Evolutionary conservation across 106 monocot species (phyloP).

Genomic region (Phalaenopsis equestris): DNA sequence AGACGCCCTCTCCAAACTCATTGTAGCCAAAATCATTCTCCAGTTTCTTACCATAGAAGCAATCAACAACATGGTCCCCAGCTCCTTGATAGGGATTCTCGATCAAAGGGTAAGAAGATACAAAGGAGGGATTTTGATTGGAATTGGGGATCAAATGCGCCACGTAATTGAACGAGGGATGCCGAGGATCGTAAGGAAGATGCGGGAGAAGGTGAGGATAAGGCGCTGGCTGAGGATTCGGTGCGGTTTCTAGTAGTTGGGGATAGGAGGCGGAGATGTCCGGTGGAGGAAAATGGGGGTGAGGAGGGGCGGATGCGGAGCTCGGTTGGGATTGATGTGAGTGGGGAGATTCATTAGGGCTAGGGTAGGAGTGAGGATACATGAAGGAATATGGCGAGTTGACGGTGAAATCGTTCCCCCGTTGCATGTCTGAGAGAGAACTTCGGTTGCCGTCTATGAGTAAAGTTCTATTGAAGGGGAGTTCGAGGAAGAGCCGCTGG

Average conservation of each 20-base stretch:
- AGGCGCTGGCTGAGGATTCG: constrained; percentile 15
- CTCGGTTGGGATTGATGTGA: constrained; percentile 22
- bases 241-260: constrained; percentile 22
- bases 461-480: too few relatives aligned
- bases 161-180: constrained; percentile 5
- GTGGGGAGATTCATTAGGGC: constrained; percentile 28
- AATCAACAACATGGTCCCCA: constrained; percentile 8
- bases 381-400: constrained; percentile 14
- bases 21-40: not conserved
- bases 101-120: constrained; percentile 22
- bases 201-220: constrained; percentile 14
- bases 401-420: too few relatives aligned
- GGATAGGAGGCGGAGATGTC: constrained; percentile 14
- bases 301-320: constrained; percentile 64
- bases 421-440: too few relatives aligned
- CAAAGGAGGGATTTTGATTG: not conserved
- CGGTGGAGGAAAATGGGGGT: constrained; percentile 27
- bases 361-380: constrained; percentile 13
- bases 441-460: too few relatives aligned
- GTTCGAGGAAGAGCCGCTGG: too few relatives aligned
- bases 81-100: constrained; percentile 24
- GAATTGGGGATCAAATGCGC: constrained; percentile 5
- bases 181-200: constrained; percentile 17
- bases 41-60: not conserved
- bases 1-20: constrained; percentile 53